Conservation (phyloP, 768 basidiomycete genomes). For the Kwoniella pini region DNA sequence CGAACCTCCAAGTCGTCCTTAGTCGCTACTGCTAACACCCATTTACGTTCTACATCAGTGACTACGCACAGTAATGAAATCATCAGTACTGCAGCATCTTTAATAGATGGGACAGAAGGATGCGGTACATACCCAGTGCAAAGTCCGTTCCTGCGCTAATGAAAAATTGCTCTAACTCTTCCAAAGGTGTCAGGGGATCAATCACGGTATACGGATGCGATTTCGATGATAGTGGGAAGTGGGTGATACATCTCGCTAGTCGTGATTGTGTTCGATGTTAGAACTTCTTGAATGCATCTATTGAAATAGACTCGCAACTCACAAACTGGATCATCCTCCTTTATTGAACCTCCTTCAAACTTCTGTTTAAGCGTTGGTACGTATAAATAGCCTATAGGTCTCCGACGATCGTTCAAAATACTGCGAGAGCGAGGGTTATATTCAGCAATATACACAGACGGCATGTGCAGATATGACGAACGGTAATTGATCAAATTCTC, state of each 20-base stretch:
- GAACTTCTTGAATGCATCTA: too few species aligned
- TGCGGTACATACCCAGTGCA: slow-evolving; percentile 36
- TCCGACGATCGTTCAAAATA: slow-evolving; percentile 70
- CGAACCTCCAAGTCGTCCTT: slow-evolving; percentile 51
- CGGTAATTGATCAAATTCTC: slow-evolving; percentile 94
- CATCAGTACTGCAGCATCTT: not conserved
- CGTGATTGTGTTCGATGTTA: too few species aligned
- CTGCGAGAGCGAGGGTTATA: slow-evolving; percentile 55
- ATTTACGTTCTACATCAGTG: slow-evolving; percentile 63
- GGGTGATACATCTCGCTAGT: slow-evolving; percentile 47
- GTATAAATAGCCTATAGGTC: slow-evolving; percentile 82
- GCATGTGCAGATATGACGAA: slow-evolving; percentile 45
- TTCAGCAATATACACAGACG: not conserved
- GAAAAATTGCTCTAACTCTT: slow-evolving; percentile 79
- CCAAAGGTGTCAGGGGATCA: slow-evolving; percentile 74
- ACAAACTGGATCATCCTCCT: slow-evolving; percentile 72
- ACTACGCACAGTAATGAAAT: slow-evolving; percentile 60
- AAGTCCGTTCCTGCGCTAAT: slow-evolving; percentile 31
- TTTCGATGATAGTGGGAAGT: slow-evolving; percentile 45
- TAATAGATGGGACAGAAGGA: not conserved
- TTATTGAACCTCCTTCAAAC: slow-evolving; percentile 73
- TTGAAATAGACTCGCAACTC: slow-evolving; percentile 15
- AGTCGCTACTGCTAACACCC: slow-evolving; percentile 54
- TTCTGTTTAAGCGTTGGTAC: slow-evolving; percentile 71
- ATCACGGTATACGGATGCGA: slow-evolving; percentile 60